Evolutionary conservation across 116 monocot genomes (phyloP), one percentile per base, ranked within the genome.

Genomic region (Posidonia oceanica): DNA sequence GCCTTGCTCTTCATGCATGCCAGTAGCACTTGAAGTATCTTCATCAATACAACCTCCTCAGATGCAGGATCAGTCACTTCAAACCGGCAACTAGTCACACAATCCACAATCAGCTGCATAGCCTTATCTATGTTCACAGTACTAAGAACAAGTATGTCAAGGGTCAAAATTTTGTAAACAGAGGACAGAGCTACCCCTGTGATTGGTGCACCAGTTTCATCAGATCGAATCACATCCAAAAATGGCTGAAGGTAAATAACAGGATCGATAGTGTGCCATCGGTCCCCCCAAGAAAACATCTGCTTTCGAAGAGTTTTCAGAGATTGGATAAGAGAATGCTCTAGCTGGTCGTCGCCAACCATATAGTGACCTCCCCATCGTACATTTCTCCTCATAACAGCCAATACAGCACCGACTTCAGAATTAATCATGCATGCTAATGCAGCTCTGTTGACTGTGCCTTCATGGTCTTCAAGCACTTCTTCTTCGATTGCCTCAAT

Each of bases 141-240:
- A 14, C 54, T 73, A 3, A 72, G 66, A 54, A 75, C 77, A 23
- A 87, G 18, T 13, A 69, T 61, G 18, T 72, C 82, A 41, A 86
- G 73, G 22, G 79, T 64, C 44, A 93, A 57, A 39, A 92, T 77
- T 62, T 88, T 86, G 78, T 81, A 70, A 39, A 87, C 64, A n/a
- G 91, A 77, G 11, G 88, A 82, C 5, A 93, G 63, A 21, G 88
- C 86, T 42, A 80, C 83, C 17, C 83, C 81, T 40, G 86, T 88
- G 76, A 93, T 85, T 14, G 88, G 84, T 38, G 92, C 92, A 58
- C 82, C 80, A 18, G 84, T 84, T 68, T 92, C 88, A 20, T 92
- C 85, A 29, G 91, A 92, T 67, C 78, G 77, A 67, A 92, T 71
- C 23, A 85, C 83, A 52, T 88, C 83, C 17, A 93, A 75, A 70